Evolutionary conservation across 176 grass and related monocot genomes (phyloP), one percentile per base, ranked within the genome.

Genomic region (Eleusine coracana): DNA sequence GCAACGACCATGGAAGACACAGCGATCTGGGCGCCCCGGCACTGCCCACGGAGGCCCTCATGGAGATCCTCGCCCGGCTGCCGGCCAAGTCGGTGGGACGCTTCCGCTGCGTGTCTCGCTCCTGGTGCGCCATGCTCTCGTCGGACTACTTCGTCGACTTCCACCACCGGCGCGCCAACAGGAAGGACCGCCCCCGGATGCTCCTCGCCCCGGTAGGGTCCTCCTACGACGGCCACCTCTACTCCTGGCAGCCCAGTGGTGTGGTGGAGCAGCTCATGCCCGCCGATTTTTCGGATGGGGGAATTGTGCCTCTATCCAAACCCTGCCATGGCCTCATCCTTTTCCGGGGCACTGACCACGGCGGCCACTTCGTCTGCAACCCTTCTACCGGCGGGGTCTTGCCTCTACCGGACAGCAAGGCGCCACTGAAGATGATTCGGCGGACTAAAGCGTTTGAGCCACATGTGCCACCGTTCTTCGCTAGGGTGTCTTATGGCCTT

Each of bases 291-390:
- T 85, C 27, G 10, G 8, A 28, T 60, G 51, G 70, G 31, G 0
- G 0, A 34, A 34, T 34, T 2, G 31, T 34, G 31, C 31, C 31
- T 34, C 31, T 34, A 34, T 34, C 50, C 25, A 84, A 36, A 38
- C 73, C 82, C 27, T 76, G 73, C 65, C 64, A 52, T 31, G 83
- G 64, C 65, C 74, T 85, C 17, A 3, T 70, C 11, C 74, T 85
- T 0, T 3, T 79, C 18, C 42, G 60, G 1, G 5, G 31, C 31
- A 21, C 61, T 10, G 58, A 34, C 31, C 31, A 34, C 8, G 25
- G 17, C 3, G 73, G 73, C 3, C 69, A 69, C 18, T 84, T 23
- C 5, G 73, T 77, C 11, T 69, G 40, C 73, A 77, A 84, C 29
- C 64, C 64, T 37, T 77, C 64, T 4, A 84, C 82, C 2, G 65